These are phyloP conservation scores for Claviceps quebecensis DNA, from an alignment of 2,329 filamentous ascomycete species.

Conservation along the genomic window DNA sequence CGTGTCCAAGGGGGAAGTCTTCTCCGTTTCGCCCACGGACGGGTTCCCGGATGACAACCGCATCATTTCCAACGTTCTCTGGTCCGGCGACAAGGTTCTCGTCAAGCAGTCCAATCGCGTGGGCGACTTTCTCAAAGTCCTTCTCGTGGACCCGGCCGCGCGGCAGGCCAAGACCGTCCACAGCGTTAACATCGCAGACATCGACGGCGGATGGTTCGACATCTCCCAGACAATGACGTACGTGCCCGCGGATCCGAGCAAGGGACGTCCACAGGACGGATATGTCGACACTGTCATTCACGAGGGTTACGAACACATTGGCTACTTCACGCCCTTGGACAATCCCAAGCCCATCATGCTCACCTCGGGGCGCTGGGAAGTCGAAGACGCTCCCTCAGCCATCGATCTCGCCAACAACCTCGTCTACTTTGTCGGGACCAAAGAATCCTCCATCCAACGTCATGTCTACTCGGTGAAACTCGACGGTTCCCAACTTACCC, in stretches of 20 bases:
- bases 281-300: slow-evolving; percentile 87
- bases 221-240: slow-evolving; percentile 75
- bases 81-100: slow-evolving; percentile 74
- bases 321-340: slow-evolving; percentile 83
- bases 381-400: slow-evolving; percentile 69
- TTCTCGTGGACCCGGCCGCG: slow-evolving; percentile 64
- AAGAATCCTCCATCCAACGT: slow-evolving; percentile 75
- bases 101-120: slow-evolving; percentile 90
- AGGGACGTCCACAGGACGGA: slow-evolving; percentile 67
- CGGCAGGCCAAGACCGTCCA: slow-evolving; percentile 68
- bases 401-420: slow-evolving; percentile 74
- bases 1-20: slow-evolving; percentile 59
- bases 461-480: slow-evolving; percentile 85
- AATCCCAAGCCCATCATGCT: slow-evolving; percentile 70
- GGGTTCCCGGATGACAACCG: slow-evolving; percentile 71
- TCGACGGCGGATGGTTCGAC: slow-evolving; percentile 98
- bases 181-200: slow-evolving; percentile 59
- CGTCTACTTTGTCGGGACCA: slow-evolving; percentile 82
- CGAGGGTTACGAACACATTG: slow-evolving; percentile 78
- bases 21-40: slow-evolving; percentile 61
- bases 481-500: slow-evolving; percentile 56
- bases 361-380: slow-evolving; percentile 84
- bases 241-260: slow-evolving; percentile 67
- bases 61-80: slow-evolving; percentile 84
- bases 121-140: slow-evolving; percentile 77